Evolutionary conservation across 1,139 yeast genomes (phyloP), one percentile per base, ranked within the genome.

Genomic region (Candida albicans): DNA sequence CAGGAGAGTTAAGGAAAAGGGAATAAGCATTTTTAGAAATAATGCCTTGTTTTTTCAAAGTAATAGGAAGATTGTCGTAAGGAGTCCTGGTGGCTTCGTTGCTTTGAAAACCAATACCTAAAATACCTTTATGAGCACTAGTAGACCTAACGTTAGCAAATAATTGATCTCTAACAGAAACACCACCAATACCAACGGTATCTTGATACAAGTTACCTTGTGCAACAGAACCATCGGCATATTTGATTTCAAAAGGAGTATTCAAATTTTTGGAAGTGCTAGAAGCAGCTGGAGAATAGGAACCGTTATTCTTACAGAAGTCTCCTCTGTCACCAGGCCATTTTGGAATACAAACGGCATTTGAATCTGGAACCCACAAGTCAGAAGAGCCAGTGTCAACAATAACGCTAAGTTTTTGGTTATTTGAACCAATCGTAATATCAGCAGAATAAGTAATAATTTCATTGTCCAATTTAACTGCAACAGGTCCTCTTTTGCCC

Each of bases 161-260:
- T 41, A 52, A 49, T 13, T 50, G 51, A 22, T 24, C 18, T 10
- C 29, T 39, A 26, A 49, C 41, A 2, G 39, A 36, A 29, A 45
- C 39, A 33, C 50, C 55, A 24, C 52, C 47, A 3, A 56, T 33
- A 10, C 29, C 37, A 24, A 55, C 25, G 50, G 41, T 40, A 49
- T 87, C 79, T 48, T 68, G 61, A 40, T 81, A 72, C 88, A 87
- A 83, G 44, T 70, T 62, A 44, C 79, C 73, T 60, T 77, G 75
- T 39, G 86, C 64, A 35, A 40, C 31, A 25, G 51, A 37, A 1
- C 43, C 35, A 41, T 51, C 54, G 14, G 39, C 51, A 26, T 51
- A 51, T 14, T 38, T 35, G 31, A 51, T 48, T 3, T 22, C 6
- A 37, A 51, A 52, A n/a, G 11, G 6, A 13, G 34, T 34, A 29